These are phyloP conservation scores for Chlamydomonas schloesseri DNA, from an alignment of 139 green algal species.

Conservation along the genomic window DNA sequence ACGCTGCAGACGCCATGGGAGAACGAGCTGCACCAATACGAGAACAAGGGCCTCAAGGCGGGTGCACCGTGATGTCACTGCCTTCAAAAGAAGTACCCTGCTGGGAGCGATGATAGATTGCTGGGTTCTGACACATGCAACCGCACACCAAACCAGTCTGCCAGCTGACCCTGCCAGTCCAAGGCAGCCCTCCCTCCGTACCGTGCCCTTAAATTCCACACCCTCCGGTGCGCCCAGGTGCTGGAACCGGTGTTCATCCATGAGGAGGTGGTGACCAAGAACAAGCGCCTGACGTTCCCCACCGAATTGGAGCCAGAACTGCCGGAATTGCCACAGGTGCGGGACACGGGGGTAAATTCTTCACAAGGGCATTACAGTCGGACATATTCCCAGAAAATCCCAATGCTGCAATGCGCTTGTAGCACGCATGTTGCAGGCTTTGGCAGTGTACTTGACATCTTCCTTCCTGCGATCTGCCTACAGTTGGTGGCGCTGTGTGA, in stretches of 20 bases:
- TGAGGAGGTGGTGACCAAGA: neutral
- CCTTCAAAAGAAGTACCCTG: too few species aligned
- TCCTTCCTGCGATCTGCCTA: too few species aligned
- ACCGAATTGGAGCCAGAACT: neutral
- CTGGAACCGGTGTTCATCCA: neutral
- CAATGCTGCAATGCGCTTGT: neutral
- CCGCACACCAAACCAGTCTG: neutral
- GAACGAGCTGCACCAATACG: neutral
- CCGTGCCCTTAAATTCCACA: too few species aligned
- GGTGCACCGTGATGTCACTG: too few species aligned
- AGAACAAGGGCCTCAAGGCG: neutral
- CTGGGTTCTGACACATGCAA: neutral
- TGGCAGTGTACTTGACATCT: neutral
- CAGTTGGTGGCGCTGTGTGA: too few species aligned
- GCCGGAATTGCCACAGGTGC: slow-evolving; percentile 28
- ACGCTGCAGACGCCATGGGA: slow-evolving; percentile 31
- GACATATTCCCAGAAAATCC: neutral
- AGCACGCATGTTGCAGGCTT: neutral
- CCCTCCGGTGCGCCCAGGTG: neutral
- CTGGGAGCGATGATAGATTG: neutral
- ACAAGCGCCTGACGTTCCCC: slow-evolving; percentile 8
- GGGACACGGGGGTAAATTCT: neutral
- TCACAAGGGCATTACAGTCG: neutral
- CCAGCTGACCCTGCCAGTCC: neutral
- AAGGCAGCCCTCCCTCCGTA: too few species aligned